Base-by-base conservation (phyloP, 345 rosid genomes). In the Camelina laxa region DNA sequence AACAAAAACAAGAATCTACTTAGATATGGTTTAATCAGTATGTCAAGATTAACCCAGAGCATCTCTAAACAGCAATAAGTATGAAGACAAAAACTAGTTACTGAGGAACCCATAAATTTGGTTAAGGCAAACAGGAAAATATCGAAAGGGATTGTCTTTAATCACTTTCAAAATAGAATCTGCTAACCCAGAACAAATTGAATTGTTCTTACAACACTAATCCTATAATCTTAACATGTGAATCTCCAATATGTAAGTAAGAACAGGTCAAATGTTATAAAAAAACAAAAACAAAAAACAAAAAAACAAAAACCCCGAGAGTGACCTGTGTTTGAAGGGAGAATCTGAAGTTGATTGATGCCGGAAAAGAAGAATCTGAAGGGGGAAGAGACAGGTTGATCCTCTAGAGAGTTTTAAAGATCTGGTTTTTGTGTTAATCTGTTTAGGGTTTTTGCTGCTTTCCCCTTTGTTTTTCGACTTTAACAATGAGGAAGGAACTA, bases 361-460 rank as follows among this genome's bases (percentile, higher is more conserved):
- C 16, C 2, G 60, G 48, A 50, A 33, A 67, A 47, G 63, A 27
- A 53, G 63, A 27, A 53, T 8, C 45, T 20, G 55, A n/a, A 47
- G 22, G n/a, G n/a, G 17, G 56, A 44, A 56, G 68, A 59, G 27
- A 65, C 38, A 12, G 17, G 33, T 65, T 15, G 58, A 48, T 44
- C 15, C 21, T 57, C 10, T 58, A 47, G 42, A 53, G 65, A 73
- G 65, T 58, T 59, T 0, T 20, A 68, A 75, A 74, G 79, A 75
- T 75, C 69, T 68, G 73, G 62, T 44, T 48, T 55, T 56, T 33
- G 27, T 17, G 6, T 41, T 21, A 24, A 22, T 57, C 39, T 50
- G 47, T 11, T 75, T 60, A 75, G 79, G 79, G 74, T 53, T 75
- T 68, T 68, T 6, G 74, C 27, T 51, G 74, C 36, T 53, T 68